Evolutionary conservation across 139 green algal genomes (phyloP), one percentile per base, ranked within the genome.

Genomic region (Picochlorum sp.): DNA sequence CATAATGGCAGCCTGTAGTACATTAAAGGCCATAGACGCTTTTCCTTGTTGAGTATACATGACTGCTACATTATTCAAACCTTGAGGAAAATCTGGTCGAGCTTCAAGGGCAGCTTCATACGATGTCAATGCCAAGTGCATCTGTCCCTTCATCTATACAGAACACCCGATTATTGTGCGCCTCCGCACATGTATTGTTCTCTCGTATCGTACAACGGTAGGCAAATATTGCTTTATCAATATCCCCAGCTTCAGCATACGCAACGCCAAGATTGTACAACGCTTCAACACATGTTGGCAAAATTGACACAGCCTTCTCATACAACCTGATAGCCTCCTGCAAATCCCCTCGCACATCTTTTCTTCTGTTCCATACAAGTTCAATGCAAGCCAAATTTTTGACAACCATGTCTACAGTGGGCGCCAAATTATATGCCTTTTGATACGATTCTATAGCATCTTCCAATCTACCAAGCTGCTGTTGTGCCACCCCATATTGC

Each of bases 241-340:
- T 66, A 47, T 84, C 64, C 3, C 79, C 78, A 23, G 45, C 61
- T 68, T 95, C 88, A 7, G 64, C 82, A 41, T 77, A 85, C 8
- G 83, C 85, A 9, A 97, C 89, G 0, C 87, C 92, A 37, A 98
- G 76, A 76, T 97, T 97, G 85, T 98, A 98, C 45, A 97, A 69
- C 3, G 91, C 90, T 7, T 96, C 84, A 0, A 83, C 68, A 45
- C 95, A 81, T 16, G 67, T 60, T 2, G 86, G 81, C 49, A 78
- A 64, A 26, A 84, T 65, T 3, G 74, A 69, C 50, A 93, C 62
- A 0, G 88, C 84, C 0, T 74, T 70, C 71, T 95, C 85, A 55
- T 90, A 92, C 45, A 84, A 45, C 1, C 64, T 32, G 0, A 86
- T 70, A 37, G 67, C 81, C 28, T 81, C 73, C 0, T 68, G 55